Evolutionary conservation across 2,329 filamentous ascomycete genomes (phyloP).

Genomic region (Nemania diffusa): DNA sequence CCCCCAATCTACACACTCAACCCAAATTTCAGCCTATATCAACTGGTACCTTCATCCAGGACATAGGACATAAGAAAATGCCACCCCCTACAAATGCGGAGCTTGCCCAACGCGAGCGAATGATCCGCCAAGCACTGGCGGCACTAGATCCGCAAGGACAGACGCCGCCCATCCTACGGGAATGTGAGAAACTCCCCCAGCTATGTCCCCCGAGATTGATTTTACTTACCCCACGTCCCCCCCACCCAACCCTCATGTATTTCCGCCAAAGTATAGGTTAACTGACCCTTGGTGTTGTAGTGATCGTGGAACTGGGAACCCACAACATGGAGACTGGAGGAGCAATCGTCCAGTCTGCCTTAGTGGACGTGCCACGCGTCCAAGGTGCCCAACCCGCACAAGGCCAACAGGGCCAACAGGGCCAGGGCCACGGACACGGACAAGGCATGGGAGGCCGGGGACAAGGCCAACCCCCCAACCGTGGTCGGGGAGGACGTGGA

Average conservation of each 20-base stretch:
- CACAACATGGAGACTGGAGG: neutral
- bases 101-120: neutral
- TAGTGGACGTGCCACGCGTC: neutral
- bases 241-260: neutral
- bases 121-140: neutral
- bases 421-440: neutral
- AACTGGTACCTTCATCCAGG: neutral
- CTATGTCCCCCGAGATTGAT: neutral
- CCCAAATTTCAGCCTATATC: too few species aligned
- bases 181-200: neutral
- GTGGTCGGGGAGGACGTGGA: neutral
- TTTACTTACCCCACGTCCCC: neutral
- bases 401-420: neutral
- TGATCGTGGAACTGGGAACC: neutral
- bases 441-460: neutral
- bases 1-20: too few species aligned
- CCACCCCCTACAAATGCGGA: neutral
- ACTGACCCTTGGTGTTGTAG: neutral
- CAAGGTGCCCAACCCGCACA: neutral
- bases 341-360: neutral
- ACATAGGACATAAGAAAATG: constrained; percentile 3
- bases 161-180: neutral
- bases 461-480: neutral
- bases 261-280: neutral
- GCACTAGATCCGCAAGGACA: neutral